Evolutionary conservation across 371 early-diverging fungal genomes (phyloP), one percentile per base, ranked within the genome.

Genomic region (Haplosporangium sp.): DNA sequence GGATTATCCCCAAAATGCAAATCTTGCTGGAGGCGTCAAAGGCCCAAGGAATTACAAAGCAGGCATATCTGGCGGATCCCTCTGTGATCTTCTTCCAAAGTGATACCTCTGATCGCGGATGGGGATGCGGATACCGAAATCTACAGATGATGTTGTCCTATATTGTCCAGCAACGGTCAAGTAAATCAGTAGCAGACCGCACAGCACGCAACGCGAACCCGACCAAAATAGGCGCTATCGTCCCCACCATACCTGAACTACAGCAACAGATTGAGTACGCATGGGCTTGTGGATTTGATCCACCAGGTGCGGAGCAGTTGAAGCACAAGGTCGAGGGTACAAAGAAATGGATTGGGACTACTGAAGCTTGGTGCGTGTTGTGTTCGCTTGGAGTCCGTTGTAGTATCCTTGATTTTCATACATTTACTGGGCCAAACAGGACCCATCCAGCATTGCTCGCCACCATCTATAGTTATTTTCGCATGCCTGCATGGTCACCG

Each of bases 111-210:
- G 92, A 92, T 64, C 81, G 86, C n/a, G 89, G 88, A 11, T 94
- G 92, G 91, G 92, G 89, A 0, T 94, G 94, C 62, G 94, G 94
- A 4, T 94, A 94, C 67, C 84, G 93, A 10, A 93, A 93, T 64
- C 83, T 87, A 40, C 92, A 92, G 60, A 92, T 91, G 90, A 66
- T 93, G 37, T 74, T 91, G 73, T 87, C 86, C 6, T 87, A 86
- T 58, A 64, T 91, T 2, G 81, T 85, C 62, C 52, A 60, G 8
- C 73, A 83, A 48, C 65, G 67, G 8, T 74, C 74, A 54, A 5
- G 46, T 43, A 14, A 40, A 16, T 62, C 54, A n/a, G 5, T 59
- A 46, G 37, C 62, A 21, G 29, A 42, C 21, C 21, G 7, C 8
- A 3, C 21, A 43, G 6, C 42, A 9, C 18, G 29, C 43, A 53